A percentile compares a stretch with the other conserved stretches of the same genome.
Conservation (phyloP, 306 rosid species). For the Amphicarpaea edgeworthii region DNA sequence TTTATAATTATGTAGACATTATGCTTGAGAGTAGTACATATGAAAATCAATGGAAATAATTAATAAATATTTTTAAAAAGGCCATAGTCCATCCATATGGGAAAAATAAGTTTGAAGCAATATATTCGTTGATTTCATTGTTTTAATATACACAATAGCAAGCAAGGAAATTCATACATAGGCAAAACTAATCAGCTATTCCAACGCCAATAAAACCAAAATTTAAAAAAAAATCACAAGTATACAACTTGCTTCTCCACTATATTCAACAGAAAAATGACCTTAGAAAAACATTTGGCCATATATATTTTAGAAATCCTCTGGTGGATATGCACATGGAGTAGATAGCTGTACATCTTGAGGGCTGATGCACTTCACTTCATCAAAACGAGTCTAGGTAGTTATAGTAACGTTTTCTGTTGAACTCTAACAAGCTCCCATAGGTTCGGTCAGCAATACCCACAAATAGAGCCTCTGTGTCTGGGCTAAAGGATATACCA, state of each 20-base stretch:
- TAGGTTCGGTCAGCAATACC: conserved; percentile 88
- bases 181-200: conserved; percentile 5
- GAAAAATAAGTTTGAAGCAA: conserved; percentile 7
- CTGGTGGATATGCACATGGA: conserved; percentile 32
- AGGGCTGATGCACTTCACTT: conserved; percentile 34
- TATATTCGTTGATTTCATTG: conserved; percentile 21
- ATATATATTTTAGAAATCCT: conserved; percentile 20
- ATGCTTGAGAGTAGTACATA: too few relatives aligned
- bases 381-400: conserved; percentile 62
- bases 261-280: conserved; percentile 20
- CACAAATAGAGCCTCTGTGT: conserved; percentile 78
- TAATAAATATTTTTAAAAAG: too few relatives aligned
- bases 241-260: conserved; percentile 31
- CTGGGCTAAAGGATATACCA: conserved; percentile 90
- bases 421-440: conserved; percentile 87
- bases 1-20: too few relatives aligned
- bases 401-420: conserved; percentile 51
- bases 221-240: background rate
- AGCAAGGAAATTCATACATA: conserved; percentile 23
- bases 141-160: conserved; percentile 32
- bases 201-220: background rate
- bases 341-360: conserved; percentile 34
- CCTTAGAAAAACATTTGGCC: conserved; percentile 4
- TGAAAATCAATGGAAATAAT: too few relatives aligned
- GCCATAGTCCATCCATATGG: too few relatives aligned